Evolutionary conservation across 129 eudicot species (phyloP), one percentile per base, ranked within the genome.

Genomic region (Flaveria brownii): DNA sequence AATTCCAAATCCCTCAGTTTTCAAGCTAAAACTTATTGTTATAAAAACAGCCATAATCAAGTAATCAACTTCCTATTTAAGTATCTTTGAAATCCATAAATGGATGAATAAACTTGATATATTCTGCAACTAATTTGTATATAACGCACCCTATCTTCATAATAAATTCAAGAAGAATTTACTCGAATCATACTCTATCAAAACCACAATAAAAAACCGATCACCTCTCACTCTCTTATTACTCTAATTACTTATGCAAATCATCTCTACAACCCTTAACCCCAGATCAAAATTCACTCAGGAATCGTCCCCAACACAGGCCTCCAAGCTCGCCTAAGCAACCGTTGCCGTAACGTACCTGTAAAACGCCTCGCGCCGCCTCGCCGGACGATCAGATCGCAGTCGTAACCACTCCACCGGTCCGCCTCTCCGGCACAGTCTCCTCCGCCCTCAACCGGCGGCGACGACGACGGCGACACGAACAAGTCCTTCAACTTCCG

Each of bases 301-400:
- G 96, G 96, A 77, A 93, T 90, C 18, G 88, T 82, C 46, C 84
- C 89, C 41, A 93, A 83, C 7, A 88, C 92, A 5, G 98, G 98
- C 14, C 97, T 84, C 98, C 98, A 93, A 0, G 87, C 86, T 71
- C 96, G 84, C 75, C 97, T 84, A 60, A 93, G 85, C 74, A 90
- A 80, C 76, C 97, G 87, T 79, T 88, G 98, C 82, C 97, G 82
- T 13, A 88, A 80, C 71, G 91, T 79, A 74, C 85, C 89, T 80
- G 96, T 85, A 9, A 84, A 86, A 74, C 87, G 67, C 4, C 91
- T 80, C 4, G 70, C 70, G 7, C 90, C 83, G 7, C 80, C 83
- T 11, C 92, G 77, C 71, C 89, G 81, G 71, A 71, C 76, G 42
- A 55, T 59, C 68, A 78, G 63, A 33, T 72, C 67, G 3, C 70